Percentiles rank a stretch among this genome's conserved stretches.
These are phyloP conservation scores for Amphirosellinia nigrospora DNA, from an alignment of 495 filamentous ascomycete genomes.

Conservation along the genomic window DNA sequence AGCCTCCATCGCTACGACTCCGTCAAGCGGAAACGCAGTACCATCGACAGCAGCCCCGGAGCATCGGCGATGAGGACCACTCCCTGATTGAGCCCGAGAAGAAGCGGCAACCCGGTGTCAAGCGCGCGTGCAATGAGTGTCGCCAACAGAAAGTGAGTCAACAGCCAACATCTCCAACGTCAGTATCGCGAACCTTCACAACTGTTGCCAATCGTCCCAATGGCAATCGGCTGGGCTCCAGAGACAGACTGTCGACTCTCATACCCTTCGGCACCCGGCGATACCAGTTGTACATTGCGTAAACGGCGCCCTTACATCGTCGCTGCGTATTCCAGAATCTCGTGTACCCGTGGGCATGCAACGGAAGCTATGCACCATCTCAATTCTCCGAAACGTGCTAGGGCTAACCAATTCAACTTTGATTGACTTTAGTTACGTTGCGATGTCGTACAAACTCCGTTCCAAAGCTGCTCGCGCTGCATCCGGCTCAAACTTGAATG, in stretches of 20 bases:
- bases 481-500: slow-evolving; percentile 84
- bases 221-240: neutral
- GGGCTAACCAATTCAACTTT: slow-evolving; percentile 25
- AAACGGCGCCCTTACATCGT: neutral
- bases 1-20: slow-evolving; percentile 53
- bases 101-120: slow-evolving; percentile 74
- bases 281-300: neutral
- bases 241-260: neutral
- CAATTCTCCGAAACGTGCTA: slow-evolving; percentile 7
- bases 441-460: slow-evolving; percentile 88
- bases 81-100: slow-evolving; percentile 63
- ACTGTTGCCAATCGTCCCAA: slow-evolving; percentile 8
- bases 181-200: neutral
- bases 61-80: slow-evolving; percentile 67
- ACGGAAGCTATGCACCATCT: slow-evolving; percentile 15
- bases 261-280: neutral
- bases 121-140: slow-evolving; percentile 93
- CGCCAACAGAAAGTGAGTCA: slow-evolving; percentile 86
- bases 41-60: slow-evolving; percentile 72
- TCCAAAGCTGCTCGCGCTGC: slow-evolving; percentile 81
- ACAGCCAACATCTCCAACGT: slow-evolving; percentile 19
- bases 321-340: neutral
- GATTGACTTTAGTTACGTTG: slow-evolving; percentile 70
- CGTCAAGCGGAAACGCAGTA: slow-evolving; percentile 56
- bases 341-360: slow-evolving; percentile 8